Evolutionary conservation across 2,329 filamentous ascomycete genomes (phyloP).

Genomic region (Colletotrichum destructivum): DNA sequence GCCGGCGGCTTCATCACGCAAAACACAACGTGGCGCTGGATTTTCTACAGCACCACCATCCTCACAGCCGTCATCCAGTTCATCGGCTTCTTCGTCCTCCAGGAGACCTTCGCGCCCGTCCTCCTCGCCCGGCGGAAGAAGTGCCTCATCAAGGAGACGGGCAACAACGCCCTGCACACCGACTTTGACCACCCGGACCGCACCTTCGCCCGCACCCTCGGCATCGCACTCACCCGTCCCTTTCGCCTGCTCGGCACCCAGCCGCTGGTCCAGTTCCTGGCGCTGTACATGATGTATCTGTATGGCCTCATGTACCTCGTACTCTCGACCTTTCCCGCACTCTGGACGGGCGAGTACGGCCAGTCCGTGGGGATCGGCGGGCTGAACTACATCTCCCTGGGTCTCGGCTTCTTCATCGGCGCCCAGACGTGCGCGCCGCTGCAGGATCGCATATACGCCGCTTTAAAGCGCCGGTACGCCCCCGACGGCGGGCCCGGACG

Average conservation of each 20-base stretch:
- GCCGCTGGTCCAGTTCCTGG: slow-evolving; percentile 63
- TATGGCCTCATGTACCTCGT: slow-evolving; percentile 68
- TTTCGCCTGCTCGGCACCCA: slow-evolving; percentile 62
- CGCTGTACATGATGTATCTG: slow-evolving; percentile 62
- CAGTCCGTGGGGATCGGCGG: slow-evolving; percentile 61
- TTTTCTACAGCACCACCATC: slow-evolving; percentile 79
- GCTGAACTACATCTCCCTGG: slow-evolving; percentile 65
- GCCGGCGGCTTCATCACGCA: slow-evolving; percentile 76
- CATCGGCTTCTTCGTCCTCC: slow-evolving; percentile 70
- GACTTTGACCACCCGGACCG: slow-evolving; percentile 65
- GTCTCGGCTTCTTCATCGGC: slow-evolving; percentile 65
- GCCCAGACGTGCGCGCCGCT: slow-evolving; percentile 58
- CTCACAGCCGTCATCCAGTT: slow-evolving; percentile 72
- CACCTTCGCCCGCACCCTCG: slow-evolving; percentile 41
- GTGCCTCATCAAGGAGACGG: slow-evolving; percentile 71
- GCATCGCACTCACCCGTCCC: slow-evolving; percentile 57
- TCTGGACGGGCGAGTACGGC: slow-evolving; percentile 62
- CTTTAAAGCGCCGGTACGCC: slow-evolving; percentile 58
- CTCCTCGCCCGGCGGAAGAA: slow-evolving; percentile 72
- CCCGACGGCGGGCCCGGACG: slow-evolving; percentile 52
- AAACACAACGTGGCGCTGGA: slow-evolving; percentile 79
- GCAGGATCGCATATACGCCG: slow-evolving; percentile 62
- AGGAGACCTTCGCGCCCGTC: slow-evolving; percentile 76
- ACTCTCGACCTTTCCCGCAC: slow-evolving; percentile 63
- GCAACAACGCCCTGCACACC: slow-evolving; percentile 63